A percentile compares a stretch with the other conserved stretches of the same genome.
These are phyloP conservation scores for Hymenoscyphus fraxineus DNA, from an alignment of 2,329 filamentous ascomycete genomes.

Conservation along the genomic window DNA sequence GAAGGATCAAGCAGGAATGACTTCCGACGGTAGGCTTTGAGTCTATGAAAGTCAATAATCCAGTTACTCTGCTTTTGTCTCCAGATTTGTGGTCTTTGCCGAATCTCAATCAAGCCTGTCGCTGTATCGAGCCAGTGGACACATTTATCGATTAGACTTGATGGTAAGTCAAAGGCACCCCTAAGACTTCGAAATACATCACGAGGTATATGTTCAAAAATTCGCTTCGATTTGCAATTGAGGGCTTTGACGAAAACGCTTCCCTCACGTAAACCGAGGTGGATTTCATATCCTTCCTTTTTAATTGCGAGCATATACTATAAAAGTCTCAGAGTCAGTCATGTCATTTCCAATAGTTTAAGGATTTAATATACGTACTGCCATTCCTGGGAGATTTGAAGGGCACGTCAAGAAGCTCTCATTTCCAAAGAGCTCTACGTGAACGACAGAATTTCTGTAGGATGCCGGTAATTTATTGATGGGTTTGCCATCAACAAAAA, in stretches of 20 bases:
- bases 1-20: conserved; percentile 47
- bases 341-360: too few relatives aligned
- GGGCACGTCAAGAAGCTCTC: conserved; percentile 50
- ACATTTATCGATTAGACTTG: conserved; percentile 46
- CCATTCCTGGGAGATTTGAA: conserved; percentile 51
- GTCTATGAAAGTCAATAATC: conserved; percentile 35
- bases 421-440: conserved; percentile 52
- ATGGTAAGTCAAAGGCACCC: conserved; percentile 58
- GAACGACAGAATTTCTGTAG: conserved; percentile 41
- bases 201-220: conserved; percentile 38
- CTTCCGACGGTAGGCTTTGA: conserved; percentile 28
- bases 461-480: conserved; percentile 51
- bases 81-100: conserved; percentile 44
- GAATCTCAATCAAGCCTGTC: conserved; percentile 47
- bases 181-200: conserved; percentile 36
- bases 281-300: conserved; percentile 43
- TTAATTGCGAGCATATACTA: conserved; percentile 38
- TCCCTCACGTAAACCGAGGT: conserved; percentile 48
- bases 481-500: conserved; percentile 46
- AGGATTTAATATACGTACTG: too few relatives aligned
- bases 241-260: conserved; percentile 44
- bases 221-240: too few relatives aligned
- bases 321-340: too few relatives aligned
- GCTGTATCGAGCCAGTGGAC: conserved; percentile 55
- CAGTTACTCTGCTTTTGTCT: conserved; percentile 38